A percentile compares a stretch with the other conserved stretches of the same genome.
Evolutionary conservation across 306 rosid species (phyloP).

Genomic region (Cicer bijugum): DNA sequence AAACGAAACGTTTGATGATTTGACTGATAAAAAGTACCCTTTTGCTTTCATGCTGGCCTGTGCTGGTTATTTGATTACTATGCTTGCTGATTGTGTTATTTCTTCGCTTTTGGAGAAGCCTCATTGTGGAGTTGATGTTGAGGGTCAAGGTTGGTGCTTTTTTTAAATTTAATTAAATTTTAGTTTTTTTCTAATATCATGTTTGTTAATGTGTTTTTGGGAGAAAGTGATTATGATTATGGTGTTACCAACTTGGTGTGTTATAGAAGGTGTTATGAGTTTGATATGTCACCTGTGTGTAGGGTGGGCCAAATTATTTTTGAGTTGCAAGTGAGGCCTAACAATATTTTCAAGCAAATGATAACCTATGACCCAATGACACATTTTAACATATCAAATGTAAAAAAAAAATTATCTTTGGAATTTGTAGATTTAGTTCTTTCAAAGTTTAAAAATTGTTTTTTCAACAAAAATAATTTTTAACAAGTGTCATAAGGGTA

Average conservation of each 20-base stretch:
- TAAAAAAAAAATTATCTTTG: no score
- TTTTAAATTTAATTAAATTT: neutral
- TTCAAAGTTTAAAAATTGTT: no score
- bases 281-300: no score
- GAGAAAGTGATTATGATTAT: neutral
- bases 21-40: constrained; percentile 63
- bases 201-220: neutral
- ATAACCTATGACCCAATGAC: no score
- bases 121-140: constrained; percentile 37
- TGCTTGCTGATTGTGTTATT: constrained; percentile 67
- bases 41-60: constrained; percentile 79
- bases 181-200: neutral
- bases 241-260: neutral
- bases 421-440: no score
- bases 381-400: no score
- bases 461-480: no score
- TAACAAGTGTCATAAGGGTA: no score
- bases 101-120: constrained; percentile 49
- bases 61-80: constrained; percentile 65
- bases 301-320: no score
- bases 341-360: no score
- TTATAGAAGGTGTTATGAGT: no score
- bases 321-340: no score
- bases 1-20: constrained; percentile 57
- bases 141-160: constrained; percentile 54